phyloP scores from a whole-genome alignment of 345 rosid genomes.

The Melaleuca quinquenervia region DNA sequence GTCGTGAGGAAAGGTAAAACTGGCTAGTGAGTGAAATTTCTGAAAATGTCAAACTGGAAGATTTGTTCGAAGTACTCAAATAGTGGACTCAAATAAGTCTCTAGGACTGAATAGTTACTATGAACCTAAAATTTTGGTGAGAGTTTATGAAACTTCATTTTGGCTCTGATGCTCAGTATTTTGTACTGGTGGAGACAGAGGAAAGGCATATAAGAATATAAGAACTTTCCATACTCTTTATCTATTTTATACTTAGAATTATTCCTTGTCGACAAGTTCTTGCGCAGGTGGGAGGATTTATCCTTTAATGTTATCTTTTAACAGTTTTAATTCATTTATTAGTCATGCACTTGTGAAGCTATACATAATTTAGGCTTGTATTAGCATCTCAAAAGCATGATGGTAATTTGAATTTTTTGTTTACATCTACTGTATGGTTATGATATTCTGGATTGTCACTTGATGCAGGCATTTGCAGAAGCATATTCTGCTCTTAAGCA shows the following conservation, averaged over 20 bases:
- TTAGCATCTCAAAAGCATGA: neutral
- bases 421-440: neutral
- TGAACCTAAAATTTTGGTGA: neutral
- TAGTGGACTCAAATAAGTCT: neutral
- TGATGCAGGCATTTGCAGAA: conserved; percentile 88
- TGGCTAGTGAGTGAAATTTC: neutral
- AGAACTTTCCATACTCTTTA: neutral
- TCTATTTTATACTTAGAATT: neutral
- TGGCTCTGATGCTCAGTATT: neutral
- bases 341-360: neutral
- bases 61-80: neutral
- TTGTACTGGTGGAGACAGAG: neutral
- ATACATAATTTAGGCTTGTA: neutral
- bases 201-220: neutral
- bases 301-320: neutral
- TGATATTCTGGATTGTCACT: neutral
- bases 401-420: neutral
- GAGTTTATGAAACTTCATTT: neutral
- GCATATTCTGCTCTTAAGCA: conserved; percentile 78
- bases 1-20: neutral
- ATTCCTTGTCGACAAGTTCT: neutral
- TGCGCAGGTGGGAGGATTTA: neutral
- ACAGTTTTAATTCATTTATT: neutral
- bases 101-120: neutral
- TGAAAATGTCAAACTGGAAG: neutral